These are phyloP conservation scores for Suhomyces pyralidae DNA, from an alignment of 805 yeast genomes.

Conservation along the genomic window DNA sequence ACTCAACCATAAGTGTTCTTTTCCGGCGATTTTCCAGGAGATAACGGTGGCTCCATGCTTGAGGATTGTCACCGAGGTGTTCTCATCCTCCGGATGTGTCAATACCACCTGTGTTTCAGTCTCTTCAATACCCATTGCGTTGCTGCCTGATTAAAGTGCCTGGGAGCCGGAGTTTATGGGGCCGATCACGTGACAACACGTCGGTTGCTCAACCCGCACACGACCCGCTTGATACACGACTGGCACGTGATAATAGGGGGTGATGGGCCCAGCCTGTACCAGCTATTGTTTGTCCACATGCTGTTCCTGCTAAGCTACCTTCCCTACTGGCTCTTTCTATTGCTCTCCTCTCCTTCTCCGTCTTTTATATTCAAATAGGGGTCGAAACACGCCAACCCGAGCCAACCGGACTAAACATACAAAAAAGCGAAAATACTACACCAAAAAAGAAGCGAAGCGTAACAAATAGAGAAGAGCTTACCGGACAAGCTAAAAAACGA, in stretches of 20 bases:
- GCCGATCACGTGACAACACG: not conserved
- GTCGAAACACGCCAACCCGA: not conserved
- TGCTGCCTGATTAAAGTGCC: not conserved
- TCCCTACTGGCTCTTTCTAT: not conserved
- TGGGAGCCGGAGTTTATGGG: not conserved
- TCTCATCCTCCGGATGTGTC: conserved; percentile 49
- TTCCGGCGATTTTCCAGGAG: conserved; percentile 70
- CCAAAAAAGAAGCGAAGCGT: not conserved
- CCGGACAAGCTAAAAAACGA: not conserved
- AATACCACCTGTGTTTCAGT: conserved; percentile 60
- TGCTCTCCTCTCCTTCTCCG: not conserved
- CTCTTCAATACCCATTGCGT: conserved; percentile 62
- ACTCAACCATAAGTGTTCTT: conserved; percentile 82
- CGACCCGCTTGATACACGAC: not conserved
- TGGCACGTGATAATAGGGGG: not conserved
- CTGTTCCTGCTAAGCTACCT: not conserved
- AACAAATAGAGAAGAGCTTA: not conserved
- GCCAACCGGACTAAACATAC: not conserved
- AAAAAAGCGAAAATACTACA: not conserved
- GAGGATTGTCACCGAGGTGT: conserved; percentile 63
- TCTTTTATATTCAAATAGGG: not conserved
- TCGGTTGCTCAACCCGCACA: not conserved
- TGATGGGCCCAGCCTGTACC: not conserved
- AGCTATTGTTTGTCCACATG: not conserved
- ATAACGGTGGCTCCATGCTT: conserved; percentile 85